Conservation (phyloP, 805 yeast species). For the Cyberlindnera petersonii region DNA sequence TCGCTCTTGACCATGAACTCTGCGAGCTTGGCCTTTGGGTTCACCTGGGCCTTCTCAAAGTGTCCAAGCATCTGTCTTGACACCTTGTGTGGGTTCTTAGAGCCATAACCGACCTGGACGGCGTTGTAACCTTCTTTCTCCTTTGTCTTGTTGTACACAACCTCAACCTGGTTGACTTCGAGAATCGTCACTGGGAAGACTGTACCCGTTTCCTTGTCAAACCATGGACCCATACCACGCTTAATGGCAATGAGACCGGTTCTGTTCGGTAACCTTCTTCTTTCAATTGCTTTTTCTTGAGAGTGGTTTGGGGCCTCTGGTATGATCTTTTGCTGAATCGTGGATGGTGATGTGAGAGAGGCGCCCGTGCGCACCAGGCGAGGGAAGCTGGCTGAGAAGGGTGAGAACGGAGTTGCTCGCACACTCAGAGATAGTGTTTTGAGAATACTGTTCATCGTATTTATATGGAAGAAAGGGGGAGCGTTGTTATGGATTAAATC, state of each 20-base stretch:
- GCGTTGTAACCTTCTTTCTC: slow-evolving; percentile 80
- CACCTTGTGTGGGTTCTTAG: slow-evolving; percentile 56
- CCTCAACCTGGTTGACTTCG: slow-evolving; percentile 87
- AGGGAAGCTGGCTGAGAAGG: slow-evolving; percentile 20
- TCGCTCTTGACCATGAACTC: slow-evolving; percentile 78
- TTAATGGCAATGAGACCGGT: slow-evolving; percentile 84
- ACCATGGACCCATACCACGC: slow-evolving; percentile 88
- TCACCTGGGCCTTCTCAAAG: slow-evolving; percentile 71
- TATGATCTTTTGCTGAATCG: slow-evolving; percentile 25
- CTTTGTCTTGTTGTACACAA: slow-evolving; percentile 62
- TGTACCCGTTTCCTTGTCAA: slow-evolving; percentile 58
- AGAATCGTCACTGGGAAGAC: slow-evolving; percentile 81
- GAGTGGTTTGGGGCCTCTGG: slow-evolving; percentile 60
- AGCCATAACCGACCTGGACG: slow-evolving; percentile 83
- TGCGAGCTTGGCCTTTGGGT: slow-evolving; percentile 71
- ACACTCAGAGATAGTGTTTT: slow-evolving; percentile 16
- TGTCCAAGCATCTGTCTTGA: slow-evolving; percentile 68
- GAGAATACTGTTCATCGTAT: slow-evolving; percentile 13
- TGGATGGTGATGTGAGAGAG: slow-evolving; percentile 34
- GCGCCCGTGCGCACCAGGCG: slow-evolving; percentile 32
- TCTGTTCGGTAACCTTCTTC: slow-evolving; percentile 71
- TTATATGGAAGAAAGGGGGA: neutral
- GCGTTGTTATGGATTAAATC: no score
- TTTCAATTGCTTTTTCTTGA: slow-evolving; percentile 60
- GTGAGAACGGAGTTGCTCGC: slow-evolving; percentile 11